Evolutionary conservation across 192 early-diverging fungal genomes (phyloP).

Genomic region (Geranomyces variabilis): DNA sequence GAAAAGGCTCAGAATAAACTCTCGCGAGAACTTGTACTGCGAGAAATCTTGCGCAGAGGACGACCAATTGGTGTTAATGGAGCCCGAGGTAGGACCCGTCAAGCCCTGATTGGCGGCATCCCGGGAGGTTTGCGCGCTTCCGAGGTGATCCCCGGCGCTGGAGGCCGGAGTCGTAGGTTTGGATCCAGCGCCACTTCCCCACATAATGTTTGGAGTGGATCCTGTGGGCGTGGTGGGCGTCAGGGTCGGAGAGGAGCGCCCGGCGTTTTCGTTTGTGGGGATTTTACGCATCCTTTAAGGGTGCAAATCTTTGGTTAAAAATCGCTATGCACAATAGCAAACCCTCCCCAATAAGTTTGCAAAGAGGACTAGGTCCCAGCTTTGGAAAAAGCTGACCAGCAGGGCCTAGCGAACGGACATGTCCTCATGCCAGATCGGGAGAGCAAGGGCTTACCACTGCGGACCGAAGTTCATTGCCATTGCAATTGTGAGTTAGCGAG

Average conservation of each 20-base stretch:
- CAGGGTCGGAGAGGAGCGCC: constrained; percentile 29
- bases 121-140: neutral
- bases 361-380: neutral
- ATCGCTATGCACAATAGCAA: neutral
- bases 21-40: constrained; percentile 40
- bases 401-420: neutral
- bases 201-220: constrained; percentile 11
- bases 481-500: neutral
- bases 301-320: neutral
- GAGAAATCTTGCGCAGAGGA: neutral
- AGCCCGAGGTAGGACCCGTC: neutral
- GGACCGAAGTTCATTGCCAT: constrained; percentile 45
- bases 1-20: constrained; percentile 47
- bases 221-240: constrained; percentile 29
- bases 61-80: neutral
- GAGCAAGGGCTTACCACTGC: constrained; percentile 29
- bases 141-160: neutral
- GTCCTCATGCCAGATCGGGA: neutral
- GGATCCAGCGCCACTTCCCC: constrained; percentile 11
- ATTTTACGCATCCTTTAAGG: constrained; percentile 37
- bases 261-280: constrained; percentile 31
- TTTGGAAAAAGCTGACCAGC: neutral
- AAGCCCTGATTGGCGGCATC: neutral
- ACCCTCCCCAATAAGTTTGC: neutral
- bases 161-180: constrained; percentile 5